These are phyloP conservation scores for Euphorbia celastroides DNA, from an alignment of 441 rosid species.

Conservation along the genomic window DNA sequence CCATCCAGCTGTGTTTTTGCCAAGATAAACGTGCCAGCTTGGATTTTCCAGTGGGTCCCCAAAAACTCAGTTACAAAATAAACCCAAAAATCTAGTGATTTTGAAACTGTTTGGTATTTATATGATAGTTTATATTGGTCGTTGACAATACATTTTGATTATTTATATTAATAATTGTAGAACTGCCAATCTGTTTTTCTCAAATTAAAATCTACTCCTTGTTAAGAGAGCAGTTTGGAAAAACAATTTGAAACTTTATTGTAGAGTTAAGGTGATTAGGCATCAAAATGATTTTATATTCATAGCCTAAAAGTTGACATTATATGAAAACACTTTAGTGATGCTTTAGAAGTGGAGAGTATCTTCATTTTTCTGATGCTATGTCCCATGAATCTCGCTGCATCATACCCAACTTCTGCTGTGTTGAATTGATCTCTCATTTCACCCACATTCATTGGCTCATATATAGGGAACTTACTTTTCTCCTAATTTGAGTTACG, in stretches of 20 bases:
- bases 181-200: too few species aligned
- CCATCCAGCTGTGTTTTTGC: conserved; percentile 18
- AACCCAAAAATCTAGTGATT: too few species aligned
- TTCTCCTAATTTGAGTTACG: background rate
- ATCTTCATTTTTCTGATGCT: background rate
- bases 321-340: background rate
- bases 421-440: background rate
- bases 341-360: background rate
- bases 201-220: too few species aligned
- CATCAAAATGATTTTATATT: background rate
- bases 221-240: too few species aligned
- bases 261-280: background rate
- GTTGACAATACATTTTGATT: too few species aligned
- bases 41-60: background rate
- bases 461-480: background rate
- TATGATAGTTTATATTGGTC: too few species aligned
- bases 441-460: background rate
- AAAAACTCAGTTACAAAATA: too few species aligned
- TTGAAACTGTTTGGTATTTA: too few species aligned
- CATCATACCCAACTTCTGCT: background rate
- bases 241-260: too few species aligned
- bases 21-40: conserved; percentile 7
- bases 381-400: conserved; percentile 3
- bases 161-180: too few species aligned
- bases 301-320: background rate